phyloP scores from a whole-genome alignment of 2,329 filamentous ascomycete species.

The Fusarium sp. region DNA sequence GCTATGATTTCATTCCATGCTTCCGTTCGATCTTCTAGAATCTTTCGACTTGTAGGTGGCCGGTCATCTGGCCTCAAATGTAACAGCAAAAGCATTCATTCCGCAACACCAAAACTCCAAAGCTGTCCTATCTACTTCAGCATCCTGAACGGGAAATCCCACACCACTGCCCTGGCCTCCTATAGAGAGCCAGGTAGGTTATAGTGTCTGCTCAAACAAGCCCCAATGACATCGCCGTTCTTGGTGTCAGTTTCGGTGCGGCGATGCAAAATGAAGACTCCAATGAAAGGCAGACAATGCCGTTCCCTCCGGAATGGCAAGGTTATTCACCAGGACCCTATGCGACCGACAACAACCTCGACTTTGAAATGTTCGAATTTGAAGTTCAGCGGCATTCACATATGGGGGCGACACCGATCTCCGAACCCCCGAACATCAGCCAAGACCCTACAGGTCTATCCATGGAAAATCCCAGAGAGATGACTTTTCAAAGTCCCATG shows the following conservation, averaged over 20 bases:
- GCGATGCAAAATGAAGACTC: conserved; percentile 41
- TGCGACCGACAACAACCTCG: neutral
- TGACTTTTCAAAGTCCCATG: conserved; percentile 19
- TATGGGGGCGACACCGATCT: conserved; percentile 1
- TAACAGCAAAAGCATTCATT: conserved; percentile 3
- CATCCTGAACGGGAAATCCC: neutral
- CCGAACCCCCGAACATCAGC: conserved; percentile 14
- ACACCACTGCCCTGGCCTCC: conserved; percentile 14
- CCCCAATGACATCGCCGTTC: conserved; percentile 32
- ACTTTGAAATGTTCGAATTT: conserved; percentile 6
- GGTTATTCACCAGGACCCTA: conserved; percentile 16
- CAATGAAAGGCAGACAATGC: conserved; percentile 26
- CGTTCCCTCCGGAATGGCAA: conserved; percentile 23
- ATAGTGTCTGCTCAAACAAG: conserved; percentile 28
- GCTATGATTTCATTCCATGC: conserved; percentile 27
- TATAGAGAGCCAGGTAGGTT: conserved; percentile 13
- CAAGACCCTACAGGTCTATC: conserved; percentile 4
- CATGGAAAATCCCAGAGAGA: conserved; percentile 16
- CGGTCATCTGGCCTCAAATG: conserved; percentile 2
- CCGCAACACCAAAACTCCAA: neutral
- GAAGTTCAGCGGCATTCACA: conserved; percentile 11
- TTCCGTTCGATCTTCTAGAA: conserved; percentile 14
- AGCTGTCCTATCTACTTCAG: neutral
- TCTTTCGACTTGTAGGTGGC: neutral
- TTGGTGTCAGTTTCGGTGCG: conserved; percentile 34